Evolutionary conservation across 805 yeast species (phyloP), one percentile per base, ranked within the genome.

Genomic region (Diddensiella transvaalensis): DNA sequence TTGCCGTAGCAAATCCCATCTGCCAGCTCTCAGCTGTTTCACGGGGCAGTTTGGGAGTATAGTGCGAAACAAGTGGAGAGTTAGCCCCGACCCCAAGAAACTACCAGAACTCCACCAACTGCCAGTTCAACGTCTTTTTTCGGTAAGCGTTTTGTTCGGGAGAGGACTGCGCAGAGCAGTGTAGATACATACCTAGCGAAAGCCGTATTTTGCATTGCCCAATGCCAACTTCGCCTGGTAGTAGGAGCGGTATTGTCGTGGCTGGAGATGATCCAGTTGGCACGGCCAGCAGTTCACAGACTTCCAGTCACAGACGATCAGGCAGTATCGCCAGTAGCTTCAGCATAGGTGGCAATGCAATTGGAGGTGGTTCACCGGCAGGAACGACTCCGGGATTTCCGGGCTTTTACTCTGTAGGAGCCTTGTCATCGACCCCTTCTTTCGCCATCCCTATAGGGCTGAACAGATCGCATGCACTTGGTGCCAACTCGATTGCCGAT

Each of bases 401-500:
- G 8, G 38, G 38, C 18, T 35, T 35, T 18, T 35, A 35, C 17
- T 35, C 38, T 10, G 8, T 18, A 6, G 38, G 38, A 13, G 38
- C 38, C 24, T 18, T 39, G 37, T 15, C 29, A 23, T 21, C 45
- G 3, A 38, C 22, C 32, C 23, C 39, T 11, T 39, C 48, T 17
- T 43, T 44, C 4, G 42, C 52, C 6, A 33, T 49, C n/a, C 59
- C 59, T 17, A 22, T 49, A 4, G 78, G 78, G 0, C 57, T 67
- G 40, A 74, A 73, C 54, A 66, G 66, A 36, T 53, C 72, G 8
- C 74, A 80, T 21, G 83, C 86, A 1, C 62, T 83, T 55, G 87
- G 87, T 1, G 81, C 85, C 43, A 87, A 86, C 60, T 83, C 95
- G 3, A 80, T 88, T 29, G 86, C 76, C 60, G 93, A 85, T 58